Conservation (phyloP, 2,329 filamentous ascomycete genomes). For the Verruconis gallopava region DNA sequence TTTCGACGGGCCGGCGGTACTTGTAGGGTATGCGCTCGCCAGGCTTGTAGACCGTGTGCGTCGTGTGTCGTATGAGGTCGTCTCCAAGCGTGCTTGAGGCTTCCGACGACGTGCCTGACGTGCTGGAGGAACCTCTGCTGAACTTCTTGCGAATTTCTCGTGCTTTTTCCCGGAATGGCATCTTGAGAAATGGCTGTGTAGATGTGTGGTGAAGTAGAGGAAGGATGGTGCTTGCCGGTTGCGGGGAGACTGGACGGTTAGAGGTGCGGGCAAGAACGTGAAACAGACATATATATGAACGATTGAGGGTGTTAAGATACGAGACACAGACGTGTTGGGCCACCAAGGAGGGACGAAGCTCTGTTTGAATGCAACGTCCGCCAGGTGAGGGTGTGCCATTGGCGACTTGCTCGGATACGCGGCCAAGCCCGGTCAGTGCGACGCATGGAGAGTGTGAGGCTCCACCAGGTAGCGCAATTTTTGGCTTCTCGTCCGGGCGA, state of each 20-base stretch:
- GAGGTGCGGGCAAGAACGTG: not conserved
- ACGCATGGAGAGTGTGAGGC: not conserved
- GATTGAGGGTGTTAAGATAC: too few relatives aligned
- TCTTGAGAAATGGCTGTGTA: not conserved
- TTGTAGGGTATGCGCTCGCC: conserved; percentile 40
- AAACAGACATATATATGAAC: too few relatives aligned
- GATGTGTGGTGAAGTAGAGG: not conserved
- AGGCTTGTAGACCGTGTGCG: conserved; percentile 33
- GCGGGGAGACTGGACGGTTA: not conserved
- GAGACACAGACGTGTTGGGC: not conserved
- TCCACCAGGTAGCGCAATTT: not conserved
- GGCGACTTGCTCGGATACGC: not conserved
- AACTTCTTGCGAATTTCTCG: not conserved
- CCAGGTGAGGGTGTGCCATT: not conserved
- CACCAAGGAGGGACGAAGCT: not conserved
- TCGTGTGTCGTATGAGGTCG: not conserved
- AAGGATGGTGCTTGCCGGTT: not conserved
- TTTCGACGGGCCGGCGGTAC: conserved; percentile 35
- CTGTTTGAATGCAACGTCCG: not conserved
- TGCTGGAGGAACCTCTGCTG: not conserved
- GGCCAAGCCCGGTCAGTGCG: not conserved
- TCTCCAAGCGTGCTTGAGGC: not conserved
- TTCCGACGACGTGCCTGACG: not conserved
- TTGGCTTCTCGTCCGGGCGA: not conserved
- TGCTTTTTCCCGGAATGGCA: not conserved